These are phyloP conservation scores for Xylaria sp. DNA, from an alignment of 2,329 filamentous ascomycete genomes.

Conservation along the genomic window DNA sequence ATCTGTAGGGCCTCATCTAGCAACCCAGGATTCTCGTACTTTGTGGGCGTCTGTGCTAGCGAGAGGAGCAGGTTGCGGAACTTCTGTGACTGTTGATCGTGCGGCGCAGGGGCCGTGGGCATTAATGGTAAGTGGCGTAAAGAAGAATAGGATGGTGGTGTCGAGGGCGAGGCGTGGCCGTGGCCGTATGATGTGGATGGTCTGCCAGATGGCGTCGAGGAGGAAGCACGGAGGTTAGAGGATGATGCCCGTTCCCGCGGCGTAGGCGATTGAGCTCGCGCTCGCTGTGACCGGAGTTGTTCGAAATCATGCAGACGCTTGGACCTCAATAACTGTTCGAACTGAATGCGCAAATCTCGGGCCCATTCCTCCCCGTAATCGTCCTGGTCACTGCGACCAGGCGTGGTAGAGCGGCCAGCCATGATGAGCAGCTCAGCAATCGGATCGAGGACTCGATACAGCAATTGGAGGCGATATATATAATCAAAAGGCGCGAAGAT, in stretches of 20 bases:
- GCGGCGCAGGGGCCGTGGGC: slow-evolving; percentile 75
- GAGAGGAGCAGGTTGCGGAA: slow-evolving; percentile 86
- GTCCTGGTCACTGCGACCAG: slow-evolving; percentile 43
- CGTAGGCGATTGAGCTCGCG: slow-evolving; percentile 67
- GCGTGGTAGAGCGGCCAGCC: slow-evolving; percentile 40
- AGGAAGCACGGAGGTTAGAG: slow-evolving; percentile 56
- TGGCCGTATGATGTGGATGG: slow-evolving; percentile 56
- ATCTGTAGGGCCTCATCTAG: slow-evolving; percentile 89
- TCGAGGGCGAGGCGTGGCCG: slow-evolving; percentile 39
- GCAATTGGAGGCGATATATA: not conserved
- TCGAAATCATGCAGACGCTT: slow-evolving; percentile 88
- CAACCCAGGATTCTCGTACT: slow-evolving; percentile 95
- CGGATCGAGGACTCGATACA: slow-evolving; percentile 16
- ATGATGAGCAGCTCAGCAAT: slow-evolving; percentile 37
- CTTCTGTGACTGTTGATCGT: slow-evolving; percentile 74
- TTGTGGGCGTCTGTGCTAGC: slow-evolving; percentile 86
- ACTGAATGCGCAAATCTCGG: slow-evolving; percentile 80
- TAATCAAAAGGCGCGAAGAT: slow-evolving; percentile 2
- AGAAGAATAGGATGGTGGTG: slow-evolving; percentile 69
- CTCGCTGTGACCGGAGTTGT: slow-evolving; percentile 66
- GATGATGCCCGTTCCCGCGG: slow-evolving; percentile 63
- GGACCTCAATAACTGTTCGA: slow-evolving; percentile 86
- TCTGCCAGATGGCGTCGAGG: slow-evolving; percentile 54
- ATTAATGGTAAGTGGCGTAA: slow-evolving; percentile 72
- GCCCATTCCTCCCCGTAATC: slow-evolving; percentile 79